Percentiles rank a stretch among this genome's conserved stretches.
These are phyloP conservation scores for Trichoderma erinaceum DNA, from an alignment of 495 filamentous ascomycete genomes.

Conservation along the genomic window DNA sequence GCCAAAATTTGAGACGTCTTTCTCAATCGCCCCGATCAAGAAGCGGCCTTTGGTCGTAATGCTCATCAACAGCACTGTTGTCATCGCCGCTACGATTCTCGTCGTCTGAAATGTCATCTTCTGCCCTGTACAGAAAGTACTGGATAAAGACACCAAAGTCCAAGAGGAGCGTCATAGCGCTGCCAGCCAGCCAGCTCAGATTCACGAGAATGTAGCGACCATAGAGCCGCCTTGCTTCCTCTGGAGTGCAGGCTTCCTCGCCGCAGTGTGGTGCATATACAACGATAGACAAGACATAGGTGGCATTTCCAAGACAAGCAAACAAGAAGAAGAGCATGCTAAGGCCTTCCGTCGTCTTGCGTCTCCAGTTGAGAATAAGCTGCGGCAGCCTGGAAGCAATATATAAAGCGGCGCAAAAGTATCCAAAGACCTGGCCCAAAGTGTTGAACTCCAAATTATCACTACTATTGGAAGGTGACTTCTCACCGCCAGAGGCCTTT, in stretches of 20 bases:
- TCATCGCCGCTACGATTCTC: conserved; percentile 20
- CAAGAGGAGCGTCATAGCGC: conserved; percentile 75
- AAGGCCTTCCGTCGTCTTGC: conserved; percentile 86
- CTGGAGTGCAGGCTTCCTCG: conserved; percentile 40
- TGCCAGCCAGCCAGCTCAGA: conserved; percentile 80
- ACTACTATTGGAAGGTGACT: conserved; percentile 17
- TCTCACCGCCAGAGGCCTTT: conserved; percentile 23
- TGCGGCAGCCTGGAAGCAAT: conserved; percentile 85
- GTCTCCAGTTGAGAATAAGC: conserved; percentile 78
- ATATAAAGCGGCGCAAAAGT: conserved; percentile 79
- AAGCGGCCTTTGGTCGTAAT: conserved; percentile 34
- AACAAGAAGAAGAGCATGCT: conserved; percentile 94
- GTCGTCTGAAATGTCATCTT: conserved; percentile 23
- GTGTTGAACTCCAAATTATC: conserved; percentile 55
- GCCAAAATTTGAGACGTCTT: background rate
- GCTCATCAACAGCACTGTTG: conserved; percentile 21
- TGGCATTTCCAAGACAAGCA: conserved; percentile 88
- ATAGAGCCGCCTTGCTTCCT: conserved; percentile 57
- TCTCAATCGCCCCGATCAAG: conserved; percentile 30
- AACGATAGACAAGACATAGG: conserved; percentile 86
- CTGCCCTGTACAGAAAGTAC: conserved; percentile 70
- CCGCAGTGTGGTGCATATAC: conserved; percentile 67
- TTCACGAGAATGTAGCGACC: conserved; percentile 80
- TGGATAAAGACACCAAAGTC: conserved; percentile 85
- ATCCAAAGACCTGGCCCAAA: conserved; percentile 81